Evolutionary conservation across 805 yeast genomes (phyloP), one percentile per base, ranked within the genome.

Genomic region (Candida berthetii): DNA sequence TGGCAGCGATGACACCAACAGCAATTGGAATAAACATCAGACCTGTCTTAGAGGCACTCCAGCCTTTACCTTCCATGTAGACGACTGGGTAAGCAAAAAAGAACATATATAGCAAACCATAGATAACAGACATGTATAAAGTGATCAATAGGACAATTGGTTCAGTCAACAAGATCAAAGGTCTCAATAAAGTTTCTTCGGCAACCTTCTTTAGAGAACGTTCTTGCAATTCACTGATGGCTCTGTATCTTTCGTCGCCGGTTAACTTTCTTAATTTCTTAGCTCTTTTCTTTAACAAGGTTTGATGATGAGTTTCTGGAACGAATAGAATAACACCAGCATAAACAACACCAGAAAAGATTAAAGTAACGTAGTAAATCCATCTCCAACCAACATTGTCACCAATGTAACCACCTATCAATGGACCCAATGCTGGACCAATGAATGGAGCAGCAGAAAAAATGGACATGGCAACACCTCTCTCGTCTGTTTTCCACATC

Each of bases 371-470:
- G 77, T 84, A 79, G 54, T 80, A 82, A 32, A 74, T 59, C 88
- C 87, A 82, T 63, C 88, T 71, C 88, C 88, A 82, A 25, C 82
- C 76, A 14, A 66, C 69, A 46, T 72, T 61, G 52, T 76, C 82
- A 39, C 77, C 80, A 45, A 82, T 65, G 44, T 68, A 72, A 34
- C 85, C 85, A 51, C 84, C 85, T 42, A 79, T 64, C 25, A 80
- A 61, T 10, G 85, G 85, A 38, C 85, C 85, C 54, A 75, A 59
- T 38, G 73, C 78, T 10, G 88, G 87, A 38, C 86, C 87, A 38
- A 81, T 48, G 56, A 80, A 78, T 3, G 88, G 87, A 37, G 87
- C 88, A 37, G 82, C 82, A 35, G 86, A 76, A 59, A 80, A 84
- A 17, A 78, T 46, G 2, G 83, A 72, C 79, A 83, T 76, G n/a